Percentiles rank a stretch among this genome's conserved stretches.
Conservation (phyloP, 2,329 filamentous ascomycete genomes). For the Coniochaeta sp. region DNA sequence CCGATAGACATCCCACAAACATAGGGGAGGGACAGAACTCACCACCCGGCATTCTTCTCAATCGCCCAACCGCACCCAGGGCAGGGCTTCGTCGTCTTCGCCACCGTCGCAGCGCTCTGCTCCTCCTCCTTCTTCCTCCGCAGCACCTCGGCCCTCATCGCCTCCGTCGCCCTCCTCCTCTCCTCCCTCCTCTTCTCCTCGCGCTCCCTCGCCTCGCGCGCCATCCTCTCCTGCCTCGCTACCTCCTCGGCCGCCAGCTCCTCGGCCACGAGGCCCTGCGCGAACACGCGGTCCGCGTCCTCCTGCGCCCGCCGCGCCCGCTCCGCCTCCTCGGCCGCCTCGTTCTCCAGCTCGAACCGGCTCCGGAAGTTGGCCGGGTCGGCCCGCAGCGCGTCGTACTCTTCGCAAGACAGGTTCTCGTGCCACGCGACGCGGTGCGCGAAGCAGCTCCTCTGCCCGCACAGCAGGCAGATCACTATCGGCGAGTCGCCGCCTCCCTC, state of each 20-base stretch:
- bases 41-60: constrained; percentile 34
- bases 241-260: constrained; percentile 8
- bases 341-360: constrained; percentile 32
- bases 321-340: constrained; percentile 22
- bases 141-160: constrained; percentile 4
- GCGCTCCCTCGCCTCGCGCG: constrained; percentile 7
- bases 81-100: constrained; percentile 27
- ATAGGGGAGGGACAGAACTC: constrained; percentile 12
- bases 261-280: neutral
- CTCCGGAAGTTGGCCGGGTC: constrained; percentile 23
- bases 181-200: neutral
- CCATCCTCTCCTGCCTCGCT: constrained; percentile 9
- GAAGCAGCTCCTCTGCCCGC: constrained; percentile 33
- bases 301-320: neutral
- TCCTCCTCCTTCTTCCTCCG: constrained; percentile 26
- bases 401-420: constrained; percentile 29
- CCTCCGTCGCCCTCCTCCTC: constrained; percentile 15
- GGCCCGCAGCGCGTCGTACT: constrained; percentile 31
- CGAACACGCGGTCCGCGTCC: neutral
- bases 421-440: constrained; percentile 35
- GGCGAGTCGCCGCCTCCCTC: constrained; percentile 19
- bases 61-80: constrained; percentile 29
- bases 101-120: constrained; percentile 19
- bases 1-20: neutral
- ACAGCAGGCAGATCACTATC: constrained; percentile 12